Percentiles rank a stretch among this genome's conserved stretches.
phyloP scores from a whole-genome alignment of 371 early-diverging fungal species.

The Mortierella sp. region DNA sequence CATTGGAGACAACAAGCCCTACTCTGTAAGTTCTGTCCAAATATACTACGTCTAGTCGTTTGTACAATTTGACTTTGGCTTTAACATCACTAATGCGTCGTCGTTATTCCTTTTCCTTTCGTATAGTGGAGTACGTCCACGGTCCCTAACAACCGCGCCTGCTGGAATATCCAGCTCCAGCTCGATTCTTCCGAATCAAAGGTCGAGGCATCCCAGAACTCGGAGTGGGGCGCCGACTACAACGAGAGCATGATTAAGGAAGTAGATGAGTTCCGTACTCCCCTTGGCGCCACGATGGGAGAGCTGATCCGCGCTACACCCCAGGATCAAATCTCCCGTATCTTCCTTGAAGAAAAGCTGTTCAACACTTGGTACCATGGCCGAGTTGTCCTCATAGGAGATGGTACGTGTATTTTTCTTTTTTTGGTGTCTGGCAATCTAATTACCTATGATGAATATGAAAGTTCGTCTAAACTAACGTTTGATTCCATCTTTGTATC shows the following conservation, averaged over 20 bases:
- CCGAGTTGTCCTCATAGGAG: slow-evolving; percentile 27
- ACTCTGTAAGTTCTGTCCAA: neutral
- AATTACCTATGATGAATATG: neutral
- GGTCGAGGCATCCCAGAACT: neutral
- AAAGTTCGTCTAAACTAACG: neutral
- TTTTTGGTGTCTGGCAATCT: neutral
- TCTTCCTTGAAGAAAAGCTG: slow-evolving; percentile 23
- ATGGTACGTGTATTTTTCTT: neutral
- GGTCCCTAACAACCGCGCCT: neutral
- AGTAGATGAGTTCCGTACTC: neutral
- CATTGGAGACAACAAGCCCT: neutral
- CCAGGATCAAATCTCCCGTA: neutral
- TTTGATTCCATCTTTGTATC: neutral
- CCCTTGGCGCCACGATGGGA: neutral
- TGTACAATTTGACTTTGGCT: neutral
- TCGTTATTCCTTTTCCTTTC: no score
- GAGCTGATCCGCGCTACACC: neutral
- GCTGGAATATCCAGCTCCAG: neutral
- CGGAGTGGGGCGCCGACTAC: neutral
- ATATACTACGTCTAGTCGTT: neutral
- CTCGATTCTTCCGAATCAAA: neutral
- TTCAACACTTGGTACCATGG: slow-evolving; percentile 19
- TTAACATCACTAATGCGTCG: neutral
- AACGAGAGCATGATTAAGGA: neutral
- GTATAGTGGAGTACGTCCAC: neutral